Conservation (phyloP, 345 rosid species). For the Linum trigynum region DNA sequence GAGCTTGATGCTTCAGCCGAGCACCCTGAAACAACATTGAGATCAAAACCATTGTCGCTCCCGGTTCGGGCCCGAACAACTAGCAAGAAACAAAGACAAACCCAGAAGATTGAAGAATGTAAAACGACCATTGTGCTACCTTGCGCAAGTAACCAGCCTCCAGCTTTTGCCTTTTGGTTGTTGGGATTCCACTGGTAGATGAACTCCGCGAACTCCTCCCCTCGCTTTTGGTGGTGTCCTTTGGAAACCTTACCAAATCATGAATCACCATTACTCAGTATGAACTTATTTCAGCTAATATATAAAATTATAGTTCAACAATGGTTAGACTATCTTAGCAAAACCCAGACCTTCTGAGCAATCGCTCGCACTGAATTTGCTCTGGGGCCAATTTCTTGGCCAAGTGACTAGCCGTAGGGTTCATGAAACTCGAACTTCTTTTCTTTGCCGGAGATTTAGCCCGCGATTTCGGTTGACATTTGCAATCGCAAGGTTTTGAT, state of each 20-base stretch:
- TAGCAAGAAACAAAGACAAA: not conserved
- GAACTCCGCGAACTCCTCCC: slow-evolving; percentile 26
- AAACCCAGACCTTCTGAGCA: slow-evolving; percentile 34
- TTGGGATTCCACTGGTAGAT: slow-evolving; percentile 28
- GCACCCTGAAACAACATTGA: slow-evolving; percentile 37
- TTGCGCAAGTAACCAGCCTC: slow-evolving; percentile 62
- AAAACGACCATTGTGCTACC: slow-evolving; percentile 29
- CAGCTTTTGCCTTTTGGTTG: slow-evolving; percentile 78
- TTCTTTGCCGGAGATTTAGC: slow-evolving; percentile 20
- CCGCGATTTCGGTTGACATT: slow-evolving; percentile 13
- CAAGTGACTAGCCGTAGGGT: slow-evolving; percentile 79
- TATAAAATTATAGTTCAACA: not conserved
- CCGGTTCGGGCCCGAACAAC: not conserved
- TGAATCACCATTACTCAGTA: not conserved
- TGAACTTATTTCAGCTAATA: not conserved
- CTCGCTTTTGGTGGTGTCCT: slow-evolving; percentile 23
- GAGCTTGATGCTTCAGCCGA: slow-evolving; percentile 47
- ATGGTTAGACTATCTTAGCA: not conserved
- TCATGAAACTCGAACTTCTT: slow-evolving; percentile 54
- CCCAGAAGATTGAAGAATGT: not conserved
- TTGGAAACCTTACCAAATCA: slow-evolving; percentile 33
- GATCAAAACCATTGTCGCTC: not conserved
- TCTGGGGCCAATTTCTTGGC: slow-evolving; percentile 52
- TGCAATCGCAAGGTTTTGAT: slow-evolving; percentile 16
- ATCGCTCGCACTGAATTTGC: slow-evolving; percentile 28